Percentiles rank a stretch among this genome's conserved stretches.
phyloP scores from a whole-genome alignment of 306 rosid species.

The Vigna hirtella region DNA sequence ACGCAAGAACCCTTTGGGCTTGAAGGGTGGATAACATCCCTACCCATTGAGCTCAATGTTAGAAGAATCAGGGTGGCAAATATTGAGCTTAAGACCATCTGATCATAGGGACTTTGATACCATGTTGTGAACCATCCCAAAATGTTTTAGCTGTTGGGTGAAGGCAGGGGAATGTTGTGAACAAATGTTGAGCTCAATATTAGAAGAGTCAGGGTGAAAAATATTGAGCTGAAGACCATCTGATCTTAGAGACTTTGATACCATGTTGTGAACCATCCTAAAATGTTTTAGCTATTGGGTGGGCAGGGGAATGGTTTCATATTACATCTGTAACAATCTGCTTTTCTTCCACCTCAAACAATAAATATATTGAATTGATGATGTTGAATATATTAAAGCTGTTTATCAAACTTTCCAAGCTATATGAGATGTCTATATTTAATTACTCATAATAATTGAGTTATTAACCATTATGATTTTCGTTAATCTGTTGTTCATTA shows the following conservation, averaged over 20 bases:
- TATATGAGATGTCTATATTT: background rate
- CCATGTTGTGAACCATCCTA: background rate
- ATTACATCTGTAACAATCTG: background rate
- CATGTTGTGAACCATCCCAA: background rate
- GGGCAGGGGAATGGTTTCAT: background rate
- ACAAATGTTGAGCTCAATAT: no score
- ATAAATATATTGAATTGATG: slow-evolving; percentile 14
- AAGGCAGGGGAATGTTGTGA: background rate
- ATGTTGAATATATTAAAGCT: slow-evolving; percentile 6
- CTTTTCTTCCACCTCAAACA: slow-evolving; percentile 6
- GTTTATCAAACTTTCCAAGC: background rate
- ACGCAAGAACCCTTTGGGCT: background rate
- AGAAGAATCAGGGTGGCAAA: background rate
- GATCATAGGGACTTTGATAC: background rate
- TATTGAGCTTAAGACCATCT: no score
- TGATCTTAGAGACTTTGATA: background rate
- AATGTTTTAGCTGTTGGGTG: background rate
- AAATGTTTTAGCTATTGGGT: background rate
- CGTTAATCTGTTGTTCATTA: background rate
- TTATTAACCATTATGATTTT: background rate
- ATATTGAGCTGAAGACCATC: background rate
- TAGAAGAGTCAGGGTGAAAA: background rate
- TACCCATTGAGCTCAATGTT: background rate
- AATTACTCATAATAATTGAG: background rate
- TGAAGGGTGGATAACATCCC: background rate